Evolutionary conservation across 1,139 yeast species (phyloP), one percentile per base, ranked within the genome.

Genomic region (Meyerozyma smithsonii): DNA sequence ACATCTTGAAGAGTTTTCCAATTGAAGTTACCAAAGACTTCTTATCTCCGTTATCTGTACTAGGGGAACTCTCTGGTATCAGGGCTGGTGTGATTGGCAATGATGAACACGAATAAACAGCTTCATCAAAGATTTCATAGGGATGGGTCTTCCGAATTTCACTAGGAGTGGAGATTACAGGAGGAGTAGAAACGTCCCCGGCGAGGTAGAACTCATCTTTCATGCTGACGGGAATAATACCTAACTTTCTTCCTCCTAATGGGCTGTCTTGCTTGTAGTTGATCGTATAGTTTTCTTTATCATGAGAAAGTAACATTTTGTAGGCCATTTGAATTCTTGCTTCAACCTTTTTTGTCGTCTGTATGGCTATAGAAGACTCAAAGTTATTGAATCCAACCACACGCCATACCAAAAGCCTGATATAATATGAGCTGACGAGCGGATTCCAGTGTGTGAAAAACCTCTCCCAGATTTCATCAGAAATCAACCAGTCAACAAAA

Each of bases 381-480:
- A 55, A 63, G 46, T 68, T 68, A 48, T 70, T 70, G 20, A 72
- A 59, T 2, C 83, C 83, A 20, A 82, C 62, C 2, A 78, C 51
- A 48, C 88, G 72, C 86, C 94, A 87, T 39, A 85, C 69, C 14
- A 87, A 47, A 23, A 87, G 65, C 39, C 89, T 68, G 38, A 79
- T 67, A 56, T 81, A 87, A 52, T 81, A 84, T 2, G 84, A 74
- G 35, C 95, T 68, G 14, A 85, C 80, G 23, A 85, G 59, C 2
- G 95, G 90, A 49, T 81, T 77, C 88, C 95, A 87, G 59, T 87
- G 95, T 36, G 81, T 74, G 51, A 86, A 79, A 45, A 77, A 77
- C 35, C 70, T 64, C 35, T 60, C 58, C 79, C 87, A 84, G 37
- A 64, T 62, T 2, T 58, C 55, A 5, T 65, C 58, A 3, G 75